A percentile compares a stretch with the other conserved stretches of the same genome.
Evolutionary conservation across 2,329 filamentous ascomycete species (phyloP).

Genomic region (Fonsecaea multimorphosa): DNA sequence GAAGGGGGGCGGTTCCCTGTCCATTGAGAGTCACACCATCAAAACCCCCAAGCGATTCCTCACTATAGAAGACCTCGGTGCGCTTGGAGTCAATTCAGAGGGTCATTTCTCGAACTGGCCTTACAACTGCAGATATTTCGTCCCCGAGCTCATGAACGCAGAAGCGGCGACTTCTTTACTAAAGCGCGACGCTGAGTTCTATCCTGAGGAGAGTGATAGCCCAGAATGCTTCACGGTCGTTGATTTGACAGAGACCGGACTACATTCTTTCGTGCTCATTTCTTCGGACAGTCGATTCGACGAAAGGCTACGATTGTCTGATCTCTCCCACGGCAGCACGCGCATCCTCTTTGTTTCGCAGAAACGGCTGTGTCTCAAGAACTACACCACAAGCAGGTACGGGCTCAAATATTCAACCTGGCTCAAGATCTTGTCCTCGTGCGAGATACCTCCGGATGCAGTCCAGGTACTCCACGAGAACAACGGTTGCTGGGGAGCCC

Average conservation of each 20-base stretch:
- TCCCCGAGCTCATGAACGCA: slow-evolving; percentile 5
- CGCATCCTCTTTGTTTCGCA: slow-evolving; percentile 3
- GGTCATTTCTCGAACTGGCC: background rate
- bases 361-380: slow-evolving; percentile 1
- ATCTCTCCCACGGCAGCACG: background rate
- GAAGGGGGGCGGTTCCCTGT: background rate
- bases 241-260: slow-evolving; percentile 1
- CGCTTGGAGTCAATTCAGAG: background rate
- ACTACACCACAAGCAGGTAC: background rate
- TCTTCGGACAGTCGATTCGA: background rate
- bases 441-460: slow-evolving; percentile 9
- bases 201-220: background rate
- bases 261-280: background rate
- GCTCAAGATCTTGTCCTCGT: background rate
- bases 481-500: slow-evolving; percentile 7
- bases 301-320: background rate
- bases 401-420: background rate
- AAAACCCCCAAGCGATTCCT: background rate
- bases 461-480: slow-evolving; percentile 15
- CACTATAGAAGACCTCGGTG: background rate
- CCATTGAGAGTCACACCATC: background rate
- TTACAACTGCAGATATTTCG: slow-evolving; percentile 7
- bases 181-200: background rate
- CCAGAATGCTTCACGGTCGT: background rate
- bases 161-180: background rate